These are phyloP conservation scores for Magnolia sinica DNA, from an alignment of 164 flowering plant species.

Conservation along the genomic window DNA sequence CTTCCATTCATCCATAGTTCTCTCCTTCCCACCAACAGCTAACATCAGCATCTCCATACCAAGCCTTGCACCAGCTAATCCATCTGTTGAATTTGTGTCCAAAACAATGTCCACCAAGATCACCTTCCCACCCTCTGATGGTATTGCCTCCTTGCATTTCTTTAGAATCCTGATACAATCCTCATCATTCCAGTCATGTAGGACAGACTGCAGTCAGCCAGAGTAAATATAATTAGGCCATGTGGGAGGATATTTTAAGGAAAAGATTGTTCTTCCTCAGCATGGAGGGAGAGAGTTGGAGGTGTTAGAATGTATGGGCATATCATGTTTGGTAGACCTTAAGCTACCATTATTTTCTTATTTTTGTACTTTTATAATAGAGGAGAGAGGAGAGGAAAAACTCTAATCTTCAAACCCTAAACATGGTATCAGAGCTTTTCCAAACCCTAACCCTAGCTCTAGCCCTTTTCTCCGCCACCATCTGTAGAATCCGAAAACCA, in stretches of 20 bases:
- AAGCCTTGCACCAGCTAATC: constrained; percentile 9
- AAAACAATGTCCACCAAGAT: constrained; percentile 1
- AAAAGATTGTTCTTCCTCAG: too few species aligned
- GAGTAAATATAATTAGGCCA: not conserved
- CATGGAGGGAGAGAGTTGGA: not conserved
- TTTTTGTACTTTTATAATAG: too few species aligned
- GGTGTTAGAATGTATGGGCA: too few species aligned
- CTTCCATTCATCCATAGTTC: constrained; percentile 5
- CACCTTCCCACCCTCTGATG: constrained; percentile 4
- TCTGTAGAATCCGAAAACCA: too few species aligned
- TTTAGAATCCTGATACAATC: constrained; percentile 4
- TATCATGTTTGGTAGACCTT: too few species aligned
- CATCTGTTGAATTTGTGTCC: constrained; percentile 1
- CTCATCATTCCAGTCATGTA: constrained; percentile 9
- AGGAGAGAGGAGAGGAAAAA: too few species aligned
- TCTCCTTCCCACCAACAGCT: not conserved
- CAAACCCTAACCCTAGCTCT: too few species aligned
- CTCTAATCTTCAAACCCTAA: too few species aligned
- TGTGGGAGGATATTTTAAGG: not conserved
- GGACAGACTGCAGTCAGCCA: not conserved
- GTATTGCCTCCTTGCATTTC: constrained; percentile 5
- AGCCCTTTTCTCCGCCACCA: too few species aligned
- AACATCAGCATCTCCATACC: constrained; percentile 53
- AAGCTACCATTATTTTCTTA: too few species aligned
- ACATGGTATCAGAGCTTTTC: too few species aligned